Evolutionary conservation across 768 basidiomycete genomes (phyloP).

Genomic region (Leccinellum luteum): DNA sequence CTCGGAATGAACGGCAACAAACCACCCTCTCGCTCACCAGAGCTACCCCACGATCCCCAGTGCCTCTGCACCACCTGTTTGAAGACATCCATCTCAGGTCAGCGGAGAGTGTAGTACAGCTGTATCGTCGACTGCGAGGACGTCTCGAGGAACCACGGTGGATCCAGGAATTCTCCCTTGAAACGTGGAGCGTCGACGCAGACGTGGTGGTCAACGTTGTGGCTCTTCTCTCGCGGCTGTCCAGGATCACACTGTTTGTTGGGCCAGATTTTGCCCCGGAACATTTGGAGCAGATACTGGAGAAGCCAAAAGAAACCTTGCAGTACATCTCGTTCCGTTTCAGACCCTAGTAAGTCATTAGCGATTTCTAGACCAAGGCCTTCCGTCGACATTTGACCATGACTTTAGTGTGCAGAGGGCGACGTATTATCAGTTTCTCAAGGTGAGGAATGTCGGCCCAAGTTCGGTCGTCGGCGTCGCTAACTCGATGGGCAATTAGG

Average conservation of each 20-base stretch:
- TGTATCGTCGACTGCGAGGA: constrained; percentile 56
- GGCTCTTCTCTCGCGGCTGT: constrained; percentile 49
- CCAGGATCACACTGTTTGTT: constrained; percentile 57
- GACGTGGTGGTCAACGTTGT: constrained; percentile 73
- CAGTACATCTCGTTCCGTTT: constrained; percentile 65
- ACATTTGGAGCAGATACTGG: constrained; percentile 69
- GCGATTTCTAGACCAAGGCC: not conserved
- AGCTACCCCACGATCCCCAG: constrained; percentile 58
- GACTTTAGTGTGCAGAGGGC: constrained; percentile 60
- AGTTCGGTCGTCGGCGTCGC: not conserved
- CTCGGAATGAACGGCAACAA: constrained; percentile 43
- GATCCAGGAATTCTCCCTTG: constrained; percentile 50
- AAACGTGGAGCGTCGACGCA: constrained; percentile 71
- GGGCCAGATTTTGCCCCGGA: constrained; percentile 80
- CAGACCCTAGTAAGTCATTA: constrained; percentile 69
- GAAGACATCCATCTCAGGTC: constrained; percentile 50
- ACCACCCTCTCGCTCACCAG: constrained; percentile 58
- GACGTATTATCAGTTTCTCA: constrained; percentile 80
- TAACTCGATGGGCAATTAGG: constrained; percentile 37
- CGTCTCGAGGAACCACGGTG: constrained; percentile 32
- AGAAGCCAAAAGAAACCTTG: constrained; percentile 46
- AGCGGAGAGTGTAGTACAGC: constrained; percentile 49
- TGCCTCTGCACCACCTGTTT: constrained; percentile 60
- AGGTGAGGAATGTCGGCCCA: constrained; percentile 36
- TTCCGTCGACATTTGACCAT: constrained; percentile 2